These are phyloP conservation scores for Monosporascus sp. DNA, from an alignment of 2,329 filamentous ascomycete genomes.

Conservation along the genomic window DNA sequence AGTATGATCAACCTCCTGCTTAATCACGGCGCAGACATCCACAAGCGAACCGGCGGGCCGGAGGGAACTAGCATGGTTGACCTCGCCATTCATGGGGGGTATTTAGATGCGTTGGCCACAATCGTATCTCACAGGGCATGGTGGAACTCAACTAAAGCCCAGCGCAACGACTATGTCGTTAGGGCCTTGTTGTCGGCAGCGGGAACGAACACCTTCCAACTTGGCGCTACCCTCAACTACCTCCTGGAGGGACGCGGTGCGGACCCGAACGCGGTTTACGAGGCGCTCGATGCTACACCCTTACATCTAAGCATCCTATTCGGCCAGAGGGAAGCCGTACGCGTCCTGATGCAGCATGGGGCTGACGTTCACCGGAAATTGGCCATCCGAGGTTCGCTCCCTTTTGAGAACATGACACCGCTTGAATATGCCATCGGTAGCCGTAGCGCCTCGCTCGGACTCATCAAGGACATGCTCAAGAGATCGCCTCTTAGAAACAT, in stretches of 20 bases:
- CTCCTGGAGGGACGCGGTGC: neutral
- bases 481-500: neutral
- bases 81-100: neutral
- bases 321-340: neutral
- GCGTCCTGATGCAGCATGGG: neutral
- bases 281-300: neutral
- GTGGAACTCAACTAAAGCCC: neutral
- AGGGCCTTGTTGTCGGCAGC: neutral
- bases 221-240: neutral
- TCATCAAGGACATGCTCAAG: slow-evolving; percentile 2
- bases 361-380: slow-evolving; percentile 9
- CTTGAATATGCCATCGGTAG: slow-evolving; percentile 14
- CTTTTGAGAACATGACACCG: slow-evolving; percentile 11
- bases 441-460: neutral
- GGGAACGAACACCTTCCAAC: neutral
- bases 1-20: slow-evolving; percentile 8
- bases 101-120: neutral
- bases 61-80: neutral
- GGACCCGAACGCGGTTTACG: neutral
- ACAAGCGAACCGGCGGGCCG: neutral
- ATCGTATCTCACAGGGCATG: neutral
- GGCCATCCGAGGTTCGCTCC: neutral
- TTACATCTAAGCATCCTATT: neutral
- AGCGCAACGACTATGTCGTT: neutral
- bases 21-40: slow-evolving; percentile 10